Evolutionary conservation across 371 early-diverging fungal genomes (phyloP).

Genomic region (Lichtheimia corymbifera): DNA sequence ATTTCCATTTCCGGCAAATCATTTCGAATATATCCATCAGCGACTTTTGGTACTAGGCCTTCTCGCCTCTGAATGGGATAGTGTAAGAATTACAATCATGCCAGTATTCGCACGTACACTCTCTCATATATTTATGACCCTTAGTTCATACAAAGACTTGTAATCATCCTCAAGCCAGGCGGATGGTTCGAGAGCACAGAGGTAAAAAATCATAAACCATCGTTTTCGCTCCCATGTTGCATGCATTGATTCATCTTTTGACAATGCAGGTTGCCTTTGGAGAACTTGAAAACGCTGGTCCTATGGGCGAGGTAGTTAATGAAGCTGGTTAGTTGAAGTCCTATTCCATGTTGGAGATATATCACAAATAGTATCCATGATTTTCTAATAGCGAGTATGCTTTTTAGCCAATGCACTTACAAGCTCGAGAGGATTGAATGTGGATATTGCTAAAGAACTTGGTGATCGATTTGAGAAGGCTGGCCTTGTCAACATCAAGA

Average conservation of each 20-base stretch:
- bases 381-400: neutral
- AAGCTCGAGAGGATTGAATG: neutral
- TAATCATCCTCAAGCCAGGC: constrained; percentile 34
- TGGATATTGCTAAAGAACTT: neutral
- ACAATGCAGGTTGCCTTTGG: neutral
- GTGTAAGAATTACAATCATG: constrained; percentile 13
- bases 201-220: constrained; percentile 4
- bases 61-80: constrained; percentile 28
- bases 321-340: constrained; percentile 1
- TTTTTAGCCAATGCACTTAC: neutral
- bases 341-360: neutral
- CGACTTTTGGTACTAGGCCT: constrained; percentile 36
- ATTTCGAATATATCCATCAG: constrained; percentile 59
- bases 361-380: neutral
- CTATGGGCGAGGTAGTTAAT: neutral
- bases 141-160: constrained; percentile 6
- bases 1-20: constrained; percentile 52
- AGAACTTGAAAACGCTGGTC: constrained; percentile 9
- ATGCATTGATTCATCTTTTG: neutral
- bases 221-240: neutral
- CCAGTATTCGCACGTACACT: neutral
- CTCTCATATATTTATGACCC: neutral
- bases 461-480: neutral
- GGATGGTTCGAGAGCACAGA: constrained; percentile 51
- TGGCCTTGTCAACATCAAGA: neutral